Percentiles rank a stretch among this genome's conserved stretches.
Evolutionary conservation across 2,329 filamentous ascomycete genomes (phyloP).

Genomic region (Venturia asperata): DNA sequence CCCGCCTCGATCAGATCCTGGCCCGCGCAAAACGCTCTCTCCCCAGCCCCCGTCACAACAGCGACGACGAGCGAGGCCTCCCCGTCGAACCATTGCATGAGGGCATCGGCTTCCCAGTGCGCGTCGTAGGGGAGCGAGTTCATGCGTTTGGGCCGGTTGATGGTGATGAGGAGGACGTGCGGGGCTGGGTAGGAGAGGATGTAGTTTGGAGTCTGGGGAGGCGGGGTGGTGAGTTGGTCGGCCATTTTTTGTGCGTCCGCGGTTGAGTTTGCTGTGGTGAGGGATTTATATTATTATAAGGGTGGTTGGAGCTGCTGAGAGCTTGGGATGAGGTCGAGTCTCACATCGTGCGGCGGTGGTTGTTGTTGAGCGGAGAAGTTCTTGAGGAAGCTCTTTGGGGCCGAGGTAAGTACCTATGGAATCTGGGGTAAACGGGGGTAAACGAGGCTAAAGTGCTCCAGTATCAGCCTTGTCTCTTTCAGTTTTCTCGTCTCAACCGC

Average conservation of each 20-base stretch:
- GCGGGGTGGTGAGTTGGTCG: conserved; percentile 6
- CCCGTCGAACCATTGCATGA: conserved; percentile 41
- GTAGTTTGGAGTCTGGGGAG: conserved; percentile 24
- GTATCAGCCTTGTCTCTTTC: neutral
- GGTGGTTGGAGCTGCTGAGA: neutral
- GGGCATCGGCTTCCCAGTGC: conserved; percentile 43
- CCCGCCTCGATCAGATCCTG: conserved; percentile 48
- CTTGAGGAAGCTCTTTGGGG: neutral
- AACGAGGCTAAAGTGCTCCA: neutral
- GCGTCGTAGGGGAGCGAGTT: conserved; percentile 41
- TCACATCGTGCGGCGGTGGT: neutral
- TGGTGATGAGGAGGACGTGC: conserved; percentile 45
- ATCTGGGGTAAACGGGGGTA: conserved; percentile 6
- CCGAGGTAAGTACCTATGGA: neutral
- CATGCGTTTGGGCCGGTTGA: conserved; percentile 44
- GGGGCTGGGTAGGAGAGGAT: conserved; percentile 41
- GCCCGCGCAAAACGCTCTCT: conserved; percentile 49
- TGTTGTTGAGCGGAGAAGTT: neutral
- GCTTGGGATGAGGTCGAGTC: neutral
- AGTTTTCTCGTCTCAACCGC: too few species aligned
- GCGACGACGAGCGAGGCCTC: conserved; percentile 28
- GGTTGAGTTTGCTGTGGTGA: neutral
- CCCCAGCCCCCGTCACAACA: conserved; percentile 46
- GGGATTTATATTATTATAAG: too few species aligned
- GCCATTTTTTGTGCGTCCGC: neutral